These are phyloP conservation scores for Oenanthe sinensis DNA, from an alignment of 129 eudicot species.

Conservation along the genomic window DNA sequence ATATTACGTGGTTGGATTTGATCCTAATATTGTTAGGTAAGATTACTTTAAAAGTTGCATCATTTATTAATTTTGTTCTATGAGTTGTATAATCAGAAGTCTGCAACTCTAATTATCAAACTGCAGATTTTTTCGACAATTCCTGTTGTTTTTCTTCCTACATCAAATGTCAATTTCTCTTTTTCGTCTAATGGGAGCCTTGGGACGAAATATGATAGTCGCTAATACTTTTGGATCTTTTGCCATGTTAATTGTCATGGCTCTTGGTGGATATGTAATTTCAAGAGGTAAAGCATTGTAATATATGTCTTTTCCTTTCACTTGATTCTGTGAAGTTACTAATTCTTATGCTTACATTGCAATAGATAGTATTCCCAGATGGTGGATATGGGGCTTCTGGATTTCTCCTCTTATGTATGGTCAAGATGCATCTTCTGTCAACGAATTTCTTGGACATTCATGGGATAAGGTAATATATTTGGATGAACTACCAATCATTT, in stretches of 20 bases:
- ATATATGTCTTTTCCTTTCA: neutral
- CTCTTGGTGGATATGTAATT: constrained; percentile 90
- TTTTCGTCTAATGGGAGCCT: constrained; percentile 88
- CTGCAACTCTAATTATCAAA: constrained; percentile 2
- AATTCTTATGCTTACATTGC: constrained; percentile 10
- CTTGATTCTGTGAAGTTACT: neutral
- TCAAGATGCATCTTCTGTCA: constrained; percentile 91
- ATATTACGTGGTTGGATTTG: constrained; percentile 83
- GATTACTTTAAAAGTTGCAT: neutral
- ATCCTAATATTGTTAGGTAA: constrained; percentile 82
- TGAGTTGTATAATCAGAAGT: constrained; percentile 10
- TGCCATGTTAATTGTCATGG: constrained; percentile 96
- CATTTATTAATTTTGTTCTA: neutral
- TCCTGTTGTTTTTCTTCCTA: constrained; percentile 67
- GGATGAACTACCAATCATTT: neutral
- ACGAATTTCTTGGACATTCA: constrained; percentile 90
- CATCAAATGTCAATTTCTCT: constrained; percentile 93
- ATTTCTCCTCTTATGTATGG: constrained; percentile 94
- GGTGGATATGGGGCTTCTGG: constrained; percentile 99
- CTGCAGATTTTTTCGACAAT: constrained; percentile 74
- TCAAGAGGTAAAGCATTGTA: constrained; percentile 55
- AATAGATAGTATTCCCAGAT: constrained; percentile 81
- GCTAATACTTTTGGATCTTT: constrained; percentile 98
- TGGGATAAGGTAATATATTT: constrained; percentile 71
- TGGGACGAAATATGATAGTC: constrained; percentile 97